Evolutionary conservation across 2,329 filamentous ascomycete species (phyloP).

Genomic region (Exophiala mesophila): DNA sequence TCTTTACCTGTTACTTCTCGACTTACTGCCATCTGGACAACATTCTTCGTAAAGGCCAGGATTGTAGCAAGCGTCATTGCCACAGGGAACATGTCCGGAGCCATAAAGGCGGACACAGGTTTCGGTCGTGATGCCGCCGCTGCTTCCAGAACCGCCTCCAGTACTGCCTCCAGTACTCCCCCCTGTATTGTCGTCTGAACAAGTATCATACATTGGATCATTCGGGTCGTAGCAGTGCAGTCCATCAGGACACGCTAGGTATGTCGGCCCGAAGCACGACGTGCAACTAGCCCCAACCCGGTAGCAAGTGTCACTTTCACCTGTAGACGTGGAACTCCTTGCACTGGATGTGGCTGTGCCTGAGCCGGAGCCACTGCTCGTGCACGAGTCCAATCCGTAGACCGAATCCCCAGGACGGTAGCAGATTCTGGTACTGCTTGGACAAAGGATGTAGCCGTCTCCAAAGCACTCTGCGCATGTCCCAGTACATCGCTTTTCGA

Average conservation of each 20-base stretch:
- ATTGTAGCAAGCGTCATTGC: slow-evolving; percentile 16
- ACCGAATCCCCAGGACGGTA: slow-evolving; percentile 17
- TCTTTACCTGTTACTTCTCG: too few relatives aligned
- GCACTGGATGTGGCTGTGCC: slow-evolving; percentile 5
- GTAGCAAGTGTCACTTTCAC: slow-evolving; percentile 12
- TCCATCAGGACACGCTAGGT: slow-evolving; percentile 18
- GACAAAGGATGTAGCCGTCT: slow-evolving; percentile 20
- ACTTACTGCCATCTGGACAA: slow-evolving; percentile 16
- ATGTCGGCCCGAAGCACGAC: slow-evolving; percentile 18
- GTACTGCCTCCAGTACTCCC: too few relatives aligned
- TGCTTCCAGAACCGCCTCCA: too few relatives aligned
- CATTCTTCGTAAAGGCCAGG: slow-evolving; percentile 11
- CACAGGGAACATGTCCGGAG: slow-evolving; percentile 4
- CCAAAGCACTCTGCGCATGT: slow-evolving; percentile 23
- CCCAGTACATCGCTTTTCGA: slow-evolving; percentile 20
- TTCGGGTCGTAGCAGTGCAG: slow-evolving; percentile 20
- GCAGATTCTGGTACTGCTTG: slow-evolving; percentile 15
- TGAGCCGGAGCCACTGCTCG: neutral
- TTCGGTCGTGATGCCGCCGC: neutral
- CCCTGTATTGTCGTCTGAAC: slow-evolving; percentile 8
- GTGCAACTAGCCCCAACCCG: slow-evolving; percentile 18
- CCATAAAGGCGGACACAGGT: slow-evolving; percentile 2
- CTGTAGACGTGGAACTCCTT: slow-evolving; percentile 10
- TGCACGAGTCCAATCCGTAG: slow-evolving; percentile 22
- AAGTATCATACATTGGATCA: slow-evolving; percentile 20